Evolutionary conservation across 208 protist species (phyloP).

Genomic region (Tritrichomonas musculus): DNA sequence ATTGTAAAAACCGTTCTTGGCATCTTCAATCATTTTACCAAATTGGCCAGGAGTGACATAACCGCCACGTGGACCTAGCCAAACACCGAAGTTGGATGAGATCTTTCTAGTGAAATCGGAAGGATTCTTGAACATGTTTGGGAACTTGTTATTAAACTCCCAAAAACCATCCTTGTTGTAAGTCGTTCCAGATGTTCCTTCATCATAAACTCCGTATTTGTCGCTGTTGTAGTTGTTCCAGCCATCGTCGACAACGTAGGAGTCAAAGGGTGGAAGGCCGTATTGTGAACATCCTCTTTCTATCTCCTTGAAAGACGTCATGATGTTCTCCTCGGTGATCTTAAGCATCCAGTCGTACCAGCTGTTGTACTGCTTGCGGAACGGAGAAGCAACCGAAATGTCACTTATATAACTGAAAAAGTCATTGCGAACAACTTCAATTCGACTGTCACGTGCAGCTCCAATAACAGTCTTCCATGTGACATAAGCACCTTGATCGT

Average conservation of each 20-base stretch:
- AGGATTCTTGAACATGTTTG: background rate
- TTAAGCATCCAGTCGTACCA: constrained; percentile 1
- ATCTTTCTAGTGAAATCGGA: background rate
- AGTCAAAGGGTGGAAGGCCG: background rate
- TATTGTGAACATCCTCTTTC: background rate
- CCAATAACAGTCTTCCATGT: background rate
- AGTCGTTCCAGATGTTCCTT: background rate
- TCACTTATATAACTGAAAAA: background rate
- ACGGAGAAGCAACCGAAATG: background rate
- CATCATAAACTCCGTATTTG: background rate
- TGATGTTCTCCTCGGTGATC: background rate
- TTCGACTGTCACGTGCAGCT: background rate
- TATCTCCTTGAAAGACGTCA: background rate
- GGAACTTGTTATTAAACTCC: background rate
- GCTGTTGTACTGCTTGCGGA: constrained; percentile 5
- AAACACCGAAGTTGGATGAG: background rate
- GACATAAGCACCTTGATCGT: background rate
- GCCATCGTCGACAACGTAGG: background rate
- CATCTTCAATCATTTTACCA: constrained; percentile 23
- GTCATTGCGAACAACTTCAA: background rate
- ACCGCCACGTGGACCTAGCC: background rate
- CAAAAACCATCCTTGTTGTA: background rate
- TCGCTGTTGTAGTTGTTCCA: background rate
- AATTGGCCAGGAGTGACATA: background rate
- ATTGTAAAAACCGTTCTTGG: background rate